Conservation (phyloP, 2,329 filamentous ascomycete genomes). For the Hymenoscyphus scutula region DNA sequence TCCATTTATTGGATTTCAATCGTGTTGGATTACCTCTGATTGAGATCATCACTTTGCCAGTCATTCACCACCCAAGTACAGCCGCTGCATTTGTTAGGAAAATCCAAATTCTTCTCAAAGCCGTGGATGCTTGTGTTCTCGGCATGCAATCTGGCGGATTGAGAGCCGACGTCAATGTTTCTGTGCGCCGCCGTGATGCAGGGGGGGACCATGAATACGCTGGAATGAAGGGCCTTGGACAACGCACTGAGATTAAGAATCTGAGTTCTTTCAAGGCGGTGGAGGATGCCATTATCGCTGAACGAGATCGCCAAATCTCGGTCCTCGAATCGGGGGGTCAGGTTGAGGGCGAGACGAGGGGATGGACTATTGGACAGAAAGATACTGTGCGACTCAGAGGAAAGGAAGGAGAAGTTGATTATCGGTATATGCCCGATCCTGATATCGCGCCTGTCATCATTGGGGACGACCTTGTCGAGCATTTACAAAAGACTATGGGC, state of each 20-base stretch:
- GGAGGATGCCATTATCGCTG: slow-evolving; percentile 89
- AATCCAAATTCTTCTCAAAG: slow-evolving; percentile 74
- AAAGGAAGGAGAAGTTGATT: slow-evolving; percentile 97
- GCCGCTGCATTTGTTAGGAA: slow-evolving; percentile 88
- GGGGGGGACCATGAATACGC: slow-evolving; percentile 48
- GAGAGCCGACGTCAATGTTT: slow-evolving; percentile 93
- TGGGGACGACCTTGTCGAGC: slow-evolving; percentile 63
- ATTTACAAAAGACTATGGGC: slow-evolving; percentile 63
- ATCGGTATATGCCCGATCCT: slow-evolving; percentile 97
- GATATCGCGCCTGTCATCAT: slow-evolving; percentile 82
- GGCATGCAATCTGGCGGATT: slow-evolving; percentile 94
- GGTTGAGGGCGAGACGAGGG: slow-evolving; percentile 83
- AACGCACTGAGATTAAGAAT: slow-evolving; percentile 96
- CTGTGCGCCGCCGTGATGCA: slow-evolving; percentile 58
- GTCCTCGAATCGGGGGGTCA: slow-evolving; percentile 72
- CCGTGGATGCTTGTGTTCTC: slow-evolving; percentile 80
- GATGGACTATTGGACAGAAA: slow-evolving; percentile 83
- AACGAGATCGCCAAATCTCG: slow-evolving; percentile 82
- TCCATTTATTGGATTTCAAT: slow-evolving; percentile 88
- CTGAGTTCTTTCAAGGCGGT: slow-evolving; percentile 91
- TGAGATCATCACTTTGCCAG: slow-evolving; percentile 89
- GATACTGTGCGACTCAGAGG: slow-evolving; percentile 80
- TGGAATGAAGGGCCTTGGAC: slow-evolving; percentile 66
- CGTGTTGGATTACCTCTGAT: slow-evolving; percentile 87
- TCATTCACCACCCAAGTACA: slow-evolving; percentile 82